These are phyloP conservation scores for Coemansia sp. DNA, from an alignment of 192 early-diverging fungal species.

Conservation along the genomic window DNA sequence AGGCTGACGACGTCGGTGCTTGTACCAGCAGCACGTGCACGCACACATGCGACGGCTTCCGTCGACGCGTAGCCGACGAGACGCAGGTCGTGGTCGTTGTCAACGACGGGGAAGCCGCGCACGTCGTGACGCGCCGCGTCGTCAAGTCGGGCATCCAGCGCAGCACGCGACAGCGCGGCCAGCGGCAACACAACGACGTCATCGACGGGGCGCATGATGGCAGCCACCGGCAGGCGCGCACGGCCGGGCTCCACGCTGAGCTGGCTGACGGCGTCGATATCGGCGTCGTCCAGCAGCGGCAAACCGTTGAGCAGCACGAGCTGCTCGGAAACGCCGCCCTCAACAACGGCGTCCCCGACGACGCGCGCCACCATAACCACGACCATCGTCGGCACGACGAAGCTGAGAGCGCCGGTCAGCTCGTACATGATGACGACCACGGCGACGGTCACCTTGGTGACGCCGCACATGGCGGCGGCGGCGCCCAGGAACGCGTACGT, in stretches of 20 bases:
- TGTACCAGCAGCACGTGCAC: background rate
- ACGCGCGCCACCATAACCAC: conserved; percentile 74
- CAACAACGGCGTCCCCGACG: conserved; percentile 69
- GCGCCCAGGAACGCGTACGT: conserved; percentile 95
- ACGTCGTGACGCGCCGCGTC: conserved; percentile 41
- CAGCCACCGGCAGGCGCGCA: conserved; percentile 22
- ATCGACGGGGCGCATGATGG: conserved; percentile 56
- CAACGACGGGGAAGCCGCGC: conserved; percentile 76
- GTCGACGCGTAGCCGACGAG: conserved; percentile 71
- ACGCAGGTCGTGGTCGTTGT: conserved; percentile 57
- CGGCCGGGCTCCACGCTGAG: background rate
- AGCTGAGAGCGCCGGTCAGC: conserved; percentile 91
- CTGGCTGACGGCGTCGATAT: conserved; percentile 30
- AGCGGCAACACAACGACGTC: conserved; percentile 58
- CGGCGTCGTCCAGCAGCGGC: conserved; percentile 74
- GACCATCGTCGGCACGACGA: conserved; percentile 77
- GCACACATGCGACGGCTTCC: conserved; percentile 19
- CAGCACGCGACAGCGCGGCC: conserved; percentile 48
- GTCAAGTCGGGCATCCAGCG: conserved; percentile 54
- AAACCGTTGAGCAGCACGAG: conserved; percentile 75
- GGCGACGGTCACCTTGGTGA: conserved; percentile 84
- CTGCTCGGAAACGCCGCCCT: conserved; percentile 75
- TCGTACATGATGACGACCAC: conserved; percentile 99
- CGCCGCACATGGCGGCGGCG: conserved; percentile 81
- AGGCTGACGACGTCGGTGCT: conserved; percentile 7